Conservation (phyloP, 208 protist genomes). For the Acanthamoeba lenticulata region DNA sequence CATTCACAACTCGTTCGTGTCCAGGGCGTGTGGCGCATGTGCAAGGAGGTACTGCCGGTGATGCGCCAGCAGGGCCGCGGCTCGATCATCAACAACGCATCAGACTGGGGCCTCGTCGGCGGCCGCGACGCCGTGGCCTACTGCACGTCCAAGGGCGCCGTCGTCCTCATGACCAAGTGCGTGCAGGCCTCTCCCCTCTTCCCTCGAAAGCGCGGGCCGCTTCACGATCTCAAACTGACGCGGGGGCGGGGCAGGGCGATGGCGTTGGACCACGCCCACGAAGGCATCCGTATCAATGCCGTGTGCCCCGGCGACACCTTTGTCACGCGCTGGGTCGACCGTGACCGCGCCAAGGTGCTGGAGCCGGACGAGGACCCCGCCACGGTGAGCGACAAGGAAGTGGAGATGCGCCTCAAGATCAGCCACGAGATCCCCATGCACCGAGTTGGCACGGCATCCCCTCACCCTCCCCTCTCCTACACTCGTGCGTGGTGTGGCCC, state of each 20-base stretch:
- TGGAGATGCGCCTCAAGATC: constrained; percentile 43
- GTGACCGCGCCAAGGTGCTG: constrained; percentile 13
- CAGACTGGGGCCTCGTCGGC: constrained; percentile 63
- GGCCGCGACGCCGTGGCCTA: constrained; percentile 61
- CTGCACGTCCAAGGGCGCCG: constrained; percentile 71
- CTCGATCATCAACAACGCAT: constrained; percentile 69
- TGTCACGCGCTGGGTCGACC: constrained; percentile 62
- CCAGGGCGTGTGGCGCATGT: background rate
- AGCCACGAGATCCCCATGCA: constrained; percentile 69
- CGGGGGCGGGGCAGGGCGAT: background rate
- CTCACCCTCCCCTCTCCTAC: background rate
- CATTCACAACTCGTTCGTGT: background rate
- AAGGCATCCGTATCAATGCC: constrained; percentile 68
- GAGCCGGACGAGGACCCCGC: constrained; percentile 50
- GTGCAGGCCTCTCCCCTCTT: background rate
- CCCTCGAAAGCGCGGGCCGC: no score
- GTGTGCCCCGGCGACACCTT: constrained; percentile 73
- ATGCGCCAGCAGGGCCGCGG: background rate
- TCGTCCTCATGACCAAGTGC: constrained; percentile 60
- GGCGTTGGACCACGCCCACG: constrained; percentile 66
- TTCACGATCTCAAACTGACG: background rate
- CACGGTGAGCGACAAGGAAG: constrained; percentile 10
- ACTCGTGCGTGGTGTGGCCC: background rate
- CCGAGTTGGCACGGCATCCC: background rate
- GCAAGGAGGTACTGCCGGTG: constrained; percentile 2